These are phyloP conservation scores for Glonium stellatum DNA, from an alignment of 495 filamentous ascomycete genomes.

Conservation along the genomic window DNA sequence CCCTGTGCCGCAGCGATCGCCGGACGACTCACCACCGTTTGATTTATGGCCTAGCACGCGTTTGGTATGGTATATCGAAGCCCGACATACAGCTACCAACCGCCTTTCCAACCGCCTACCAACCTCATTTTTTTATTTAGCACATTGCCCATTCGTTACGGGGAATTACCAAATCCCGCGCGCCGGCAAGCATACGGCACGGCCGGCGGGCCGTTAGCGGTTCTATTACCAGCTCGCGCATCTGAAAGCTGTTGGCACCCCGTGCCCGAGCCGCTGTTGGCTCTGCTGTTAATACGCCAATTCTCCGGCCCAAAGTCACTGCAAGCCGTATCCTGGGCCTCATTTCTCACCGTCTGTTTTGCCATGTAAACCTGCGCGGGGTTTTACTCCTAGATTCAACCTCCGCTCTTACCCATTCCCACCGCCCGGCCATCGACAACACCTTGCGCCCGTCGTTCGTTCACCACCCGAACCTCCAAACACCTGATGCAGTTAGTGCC, in stretches of 20 bases:
- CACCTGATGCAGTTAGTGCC: neutral
- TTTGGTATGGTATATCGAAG: no score
- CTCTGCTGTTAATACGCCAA: neutral
- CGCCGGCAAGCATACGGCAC: neutral
- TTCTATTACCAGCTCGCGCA: neutral
- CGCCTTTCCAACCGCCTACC: no score
- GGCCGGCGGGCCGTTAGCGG: neutral
- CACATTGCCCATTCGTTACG: no score
- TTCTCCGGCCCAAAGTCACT: neutral
- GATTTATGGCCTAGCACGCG: no score
- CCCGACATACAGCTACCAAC: no score
- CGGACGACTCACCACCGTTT: no score
- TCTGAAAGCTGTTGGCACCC: neutral
- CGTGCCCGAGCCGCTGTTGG: neutral
- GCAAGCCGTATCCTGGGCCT: neutral
- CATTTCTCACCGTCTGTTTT: neutral
- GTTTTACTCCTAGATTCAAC: neutral
- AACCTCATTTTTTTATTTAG: no score
- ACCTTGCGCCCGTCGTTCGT: no score
- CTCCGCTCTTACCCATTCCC: neutral
- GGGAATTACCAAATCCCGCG: no score
- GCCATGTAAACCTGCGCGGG: neutral
- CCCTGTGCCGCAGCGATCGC: no score
- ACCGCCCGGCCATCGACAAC: neutral
- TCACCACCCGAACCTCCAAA: neutral